Percentiles rank a stretch among this genome's conserved stretches.
Evolutionary conservation across 441 rosid species (phyloP).

Genomic region (Euphorbia neoarborescens): DNA sequence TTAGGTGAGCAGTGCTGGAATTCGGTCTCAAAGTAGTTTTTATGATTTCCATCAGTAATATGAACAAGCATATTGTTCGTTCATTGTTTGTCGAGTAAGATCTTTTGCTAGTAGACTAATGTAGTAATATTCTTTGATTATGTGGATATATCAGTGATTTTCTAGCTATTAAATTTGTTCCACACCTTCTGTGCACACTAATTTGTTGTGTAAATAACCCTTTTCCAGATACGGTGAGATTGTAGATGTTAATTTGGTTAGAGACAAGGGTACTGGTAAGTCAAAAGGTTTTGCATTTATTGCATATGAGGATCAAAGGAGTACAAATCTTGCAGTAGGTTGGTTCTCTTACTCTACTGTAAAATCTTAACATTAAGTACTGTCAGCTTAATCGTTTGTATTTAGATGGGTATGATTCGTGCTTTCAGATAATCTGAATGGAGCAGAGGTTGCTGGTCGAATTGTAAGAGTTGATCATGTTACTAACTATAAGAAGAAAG

Average conservation of each 20-base stretch:
- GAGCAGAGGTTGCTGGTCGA: conserved; percentile 64
- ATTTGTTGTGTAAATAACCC: not conserved
- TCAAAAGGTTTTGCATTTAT: conserved; percentile 81
- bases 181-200: not conserved
- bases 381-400: not conserved
- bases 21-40: not conserved
- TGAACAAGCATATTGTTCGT: not conserved
- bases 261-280: conserved; percentile 88
- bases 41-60: not conserved
- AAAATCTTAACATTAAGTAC: not conserved
- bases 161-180: not conserved
- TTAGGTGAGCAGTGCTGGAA: not conserved
- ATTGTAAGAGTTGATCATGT: conserved; percentile 71
- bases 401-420: conserved; percentile 1
- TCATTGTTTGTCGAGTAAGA: not conserved
- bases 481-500: conserved; percentile 55
- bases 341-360: conserved; percentile 18
- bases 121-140: not conserved
- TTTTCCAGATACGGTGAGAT: conserved; percentile 64
- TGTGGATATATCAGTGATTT: not conserved
- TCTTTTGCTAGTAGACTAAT: not conserved
- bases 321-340: conserved; percentile 90
- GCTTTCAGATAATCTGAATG: conserved; percentile 68
- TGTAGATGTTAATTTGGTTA: conserved; percentile 80
- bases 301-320: conserved; percentile 90